These are phyloP conservation scores for Starmerella sp. DNA, from an alignment of 805 yeast species.

Conservation along the genomic window DNA sequence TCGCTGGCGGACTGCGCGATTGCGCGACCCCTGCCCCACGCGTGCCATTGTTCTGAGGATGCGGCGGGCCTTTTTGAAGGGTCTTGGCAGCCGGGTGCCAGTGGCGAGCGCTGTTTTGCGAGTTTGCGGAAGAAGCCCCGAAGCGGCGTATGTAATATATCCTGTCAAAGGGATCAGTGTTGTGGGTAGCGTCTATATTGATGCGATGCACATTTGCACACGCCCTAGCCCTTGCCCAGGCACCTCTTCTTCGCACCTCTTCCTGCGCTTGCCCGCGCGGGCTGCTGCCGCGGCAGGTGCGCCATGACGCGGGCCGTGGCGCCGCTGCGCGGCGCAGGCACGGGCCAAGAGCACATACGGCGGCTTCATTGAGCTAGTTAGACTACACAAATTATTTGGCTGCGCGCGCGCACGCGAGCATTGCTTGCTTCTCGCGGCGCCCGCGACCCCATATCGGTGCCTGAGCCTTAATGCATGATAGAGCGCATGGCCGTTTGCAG, in stretches of 20 bases:
- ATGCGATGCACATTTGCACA: slow-evolving; percentile 6
- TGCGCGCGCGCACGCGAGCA: not conserved
- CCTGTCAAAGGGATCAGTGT: not conserved
- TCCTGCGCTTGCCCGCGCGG: not conserved
- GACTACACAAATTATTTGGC: not conserved
- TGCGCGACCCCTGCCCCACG: slow-evolving; percentile 18
- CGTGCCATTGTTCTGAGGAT: slow-evolving; percentile 8
- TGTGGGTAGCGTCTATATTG: slow-evolving; percentile 2
- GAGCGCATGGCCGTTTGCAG: not conserved
- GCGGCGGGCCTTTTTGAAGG: not conserved
- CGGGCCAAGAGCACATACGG: too few species aligned
- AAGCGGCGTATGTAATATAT: slow-evolving; percentile 6
- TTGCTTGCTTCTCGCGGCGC: not conserved
- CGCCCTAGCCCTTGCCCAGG: slow-evolving; percentile 3
- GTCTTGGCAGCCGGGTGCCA: not conserved
- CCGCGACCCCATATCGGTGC: not conserved
- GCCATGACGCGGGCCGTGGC: too few species aligned
- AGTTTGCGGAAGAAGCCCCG: slow-evolving; percentile 1
- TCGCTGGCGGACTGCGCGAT: not conserved
- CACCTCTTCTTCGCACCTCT: not conserved
- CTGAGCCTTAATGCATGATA: slow-evolving; percentile 2
- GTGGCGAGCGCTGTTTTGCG: not conserved
- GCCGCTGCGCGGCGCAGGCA: too few species aligned
- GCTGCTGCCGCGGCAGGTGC: too few species aligned
- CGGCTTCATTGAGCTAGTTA: too few species aligned